Evolutionary conservation across 768 basidiomycete genomes (phyloP).

Genomic region (Asterophora parasitica): DNA sequence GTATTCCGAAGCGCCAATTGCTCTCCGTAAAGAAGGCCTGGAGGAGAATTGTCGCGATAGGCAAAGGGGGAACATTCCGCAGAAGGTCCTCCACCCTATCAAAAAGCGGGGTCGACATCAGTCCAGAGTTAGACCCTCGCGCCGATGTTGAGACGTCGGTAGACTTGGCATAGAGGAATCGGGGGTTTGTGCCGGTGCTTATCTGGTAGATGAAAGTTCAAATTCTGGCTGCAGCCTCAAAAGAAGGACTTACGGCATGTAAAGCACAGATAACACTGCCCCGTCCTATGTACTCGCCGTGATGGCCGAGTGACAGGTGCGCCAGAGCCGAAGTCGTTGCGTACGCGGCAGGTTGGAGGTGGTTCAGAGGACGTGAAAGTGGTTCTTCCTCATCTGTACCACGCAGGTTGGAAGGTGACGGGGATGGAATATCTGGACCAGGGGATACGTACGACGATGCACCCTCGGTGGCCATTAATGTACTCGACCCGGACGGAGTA

Average conservation of each 20-base stretch:
- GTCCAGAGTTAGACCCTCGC: slow-evolving; percentile 20
- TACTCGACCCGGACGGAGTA: slow-evolving; percentile 19
- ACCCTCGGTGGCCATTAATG: slow-evolving; percentile 16
- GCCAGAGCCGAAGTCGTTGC: slow-evolving; percentile 36
- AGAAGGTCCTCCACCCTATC: slow-evolving; percentile 29
- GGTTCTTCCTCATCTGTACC: slow-evolving; percentile 10
- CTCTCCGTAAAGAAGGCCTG: slow-evolving; percentile 38
- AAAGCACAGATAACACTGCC: slow-evolving; percentile 45
- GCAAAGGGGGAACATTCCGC: slow-evolving; percentile 27
- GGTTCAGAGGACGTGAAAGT: slow-evolving; percentile 11
- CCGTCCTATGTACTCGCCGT: slow-evolving; percentile 44
- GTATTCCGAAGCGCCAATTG: slow-evolving; percentile 50
- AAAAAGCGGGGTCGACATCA: slow-evolving; percentile 18
- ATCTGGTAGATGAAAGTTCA: too few relatives aligned
- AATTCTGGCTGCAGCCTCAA: slow-evolving; percentile 3
- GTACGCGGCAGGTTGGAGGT: slow-evolving; percentile 32
- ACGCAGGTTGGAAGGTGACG: not conserved
- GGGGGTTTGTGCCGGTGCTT: slow-evolving; percentile 29
- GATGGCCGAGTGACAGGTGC: slow-evolving; percentile 40
- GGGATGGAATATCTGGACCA: slow-evolving; percentile 10
- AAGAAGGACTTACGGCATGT: slow-evolving; percentile 34
- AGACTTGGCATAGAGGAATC: slow-evolving; percentile 37
- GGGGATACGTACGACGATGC: slow-evolving; percentile 15
- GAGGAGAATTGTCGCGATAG: slow-evolving; percentile 31
- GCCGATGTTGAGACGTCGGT: slow-evolving; percentile 28